Evolutionary conservation across 1,284 basidiomycete genomes (phyloP), one percentile per base, ranked within the genome.

Genomic region (Prillingera fragicola): DNA sequence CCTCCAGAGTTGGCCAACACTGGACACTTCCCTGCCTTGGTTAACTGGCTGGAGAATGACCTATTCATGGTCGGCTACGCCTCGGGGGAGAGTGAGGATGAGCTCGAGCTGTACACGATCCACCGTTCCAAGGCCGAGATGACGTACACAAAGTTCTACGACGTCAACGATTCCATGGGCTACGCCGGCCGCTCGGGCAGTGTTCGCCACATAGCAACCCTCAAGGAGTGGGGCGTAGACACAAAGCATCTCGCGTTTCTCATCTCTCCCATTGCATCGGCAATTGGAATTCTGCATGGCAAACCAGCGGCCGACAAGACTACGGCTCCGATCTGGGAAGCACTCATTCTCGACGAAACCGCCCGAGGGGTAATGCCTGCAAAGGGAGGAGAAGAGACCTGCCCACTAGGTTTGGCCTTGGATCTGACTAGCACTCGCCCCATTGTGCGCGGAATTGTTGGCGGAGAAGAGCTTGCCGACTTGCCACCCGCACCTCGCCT

Each of bases 31-130:
- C 51, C 65, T 4, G 46, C 60, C 0, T 71, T 70, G 14, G 57
- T 78, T 15, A 67, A 71, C 28, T 79, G 77, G 77, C 62, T 78
- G 18, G 77, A 79, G 59, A 79, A 77, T 54, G 71, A 77, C 54
- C 65, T 75, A 35, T 77, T 77, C 48, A 49, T 77, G 36, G 74
- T 69, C 5, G 72, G 73, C 4, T 79, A 78, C 59, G 71, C 70
- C 17, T 54, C 62, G 1, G 59, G 59, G 13, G 60, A 67, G 15
- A 62, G 64, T 0, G 56, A 63, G 23, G 74, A 76, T 60, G 44
- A 63, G 24, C 52, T 69, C 46, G 60, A 65, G 23, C 45, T 70
- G 10, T 71, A 61, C 43, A 56, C 66, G 22, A 60, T 72, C 22
- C 63, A 63, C 28, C 69, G 71, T 8, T 50, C 45, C n/a, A 68